Conservation (phyloP, 148 eudicot species). For the Vaccinium darrowii region DNA sequence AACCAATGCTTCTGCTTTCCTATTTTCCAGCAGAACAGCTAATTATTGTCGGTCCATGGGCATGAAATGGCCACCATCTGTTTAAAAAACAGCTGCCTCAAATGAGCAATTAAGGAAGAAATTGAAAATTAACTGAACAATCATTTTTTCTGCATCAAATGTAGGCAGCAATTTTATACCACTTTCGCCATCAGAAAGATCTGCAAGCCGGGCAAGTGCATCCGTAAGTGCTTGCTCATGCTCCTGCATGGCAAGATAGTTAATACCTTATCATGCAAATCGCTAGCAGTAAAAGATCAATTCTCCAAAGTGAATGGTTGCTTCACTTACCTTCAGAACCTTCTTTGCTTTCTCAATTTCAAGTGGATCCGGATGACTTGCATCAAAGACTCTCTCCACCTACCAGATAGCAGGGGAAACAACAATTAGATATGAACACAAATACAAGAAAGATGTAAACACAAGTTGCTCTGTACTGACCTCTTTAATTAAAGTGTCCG, state of each 20-base stretch:
- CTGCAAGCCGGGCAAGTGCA: conserved; percentile 51
- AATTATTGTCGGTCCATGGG: conserved; percentile 33
- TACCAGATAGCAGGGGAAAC: conserved; percentile 19
- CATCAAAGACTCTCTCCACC: conserved; percentile 69
- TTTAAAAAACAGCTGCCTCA: background rate
- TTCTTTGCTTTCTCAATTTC: conserved; percentile 68
- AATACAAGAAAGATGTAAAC: background rate
- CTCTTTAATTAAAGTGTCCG: conserved; percentile 63
- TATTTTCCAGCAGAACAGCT: background rate
- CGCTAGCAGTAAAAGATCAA: background rate
- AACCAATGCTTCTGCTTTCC: background rate
- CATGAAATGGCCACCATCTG: conserved; percentile 44
- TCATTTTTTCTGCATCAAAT: background rate
- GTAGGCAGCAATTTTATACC: conserved; percentile 27
- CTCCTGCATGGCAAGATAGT: conserved; percentile 32
- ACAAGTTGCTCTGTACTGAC: conserved; percentile 23
- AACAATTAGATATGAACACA: background rate
- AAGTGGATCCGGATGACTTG: conserved; percentile 51
- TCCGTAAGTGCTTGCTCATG: conserved; percentile 55
- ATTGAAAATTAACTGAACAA: background rate
- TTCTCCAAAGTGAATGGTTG: background rate
- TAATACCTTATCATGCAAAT: background rate
- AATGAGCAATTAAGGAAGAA: background rate
- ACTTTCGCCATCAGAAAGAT: conserved; percentile 61
- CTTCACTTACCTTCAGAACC: conserved; percentile 47